Conservation (phyloP, 2,329 filamentous ascomycete species). For the Fusarium sp. region DNA sequence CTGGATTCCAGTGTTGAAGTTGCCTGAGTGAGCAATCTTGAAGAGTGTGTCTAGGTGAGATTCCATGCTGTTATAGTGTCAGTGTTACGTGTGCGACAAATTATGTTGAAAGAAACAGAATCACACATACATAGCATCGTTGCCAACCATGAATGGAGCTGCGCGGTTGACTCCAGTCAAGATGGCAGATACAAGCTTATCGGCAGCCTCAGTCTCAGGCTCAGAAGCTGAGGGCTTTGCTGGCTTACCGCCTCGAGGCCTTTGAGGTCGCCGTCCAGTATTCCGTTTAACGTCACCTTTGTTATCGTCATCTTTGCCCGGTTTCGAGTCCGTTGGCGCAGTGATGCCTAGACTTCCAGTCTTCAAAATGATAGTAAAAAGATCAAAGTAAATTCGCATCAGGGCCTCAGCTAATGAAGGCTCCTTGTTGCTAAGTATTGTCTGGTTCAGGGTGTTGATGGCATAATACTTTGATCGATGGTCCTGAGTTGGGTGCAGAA, state of each 20-base stretch:
- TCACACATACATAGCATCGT: conserved; percentile 71
- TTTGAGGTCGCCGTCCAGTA: conserved; percentile 37
- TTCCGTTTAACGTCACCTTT: conserved; percentile 7
- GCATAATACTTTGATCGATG: conserved; percentile 94
- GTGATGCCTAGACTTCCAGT: conserved; percentile 52
- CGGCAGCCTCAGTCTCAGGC: conserved; percentile 73
- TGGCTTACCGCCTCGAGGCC: conserved; percentile 38
- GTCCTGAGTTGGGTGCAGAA: conserved; percentile 88
- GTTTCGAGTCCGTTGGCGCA: conserved; percentile 58
- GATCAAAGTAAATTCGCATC: conserved; percentile 89
- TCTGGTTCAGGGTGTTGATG: conserved; percentile 96
- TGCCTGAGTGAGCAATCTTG: conserved; percentile 94
- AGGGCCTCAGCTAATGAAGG: conserved; percentile 82
- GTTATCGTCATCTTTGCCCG: conserved; percentile 46
- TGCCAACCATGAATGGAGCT: conserved; percentile 88
- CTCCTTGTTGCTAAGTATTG: conserved; percentile 87
- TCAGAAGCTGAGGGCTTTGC: conserved; percentile 49
- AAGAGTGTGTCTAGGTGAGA: conserved; percentile 94
- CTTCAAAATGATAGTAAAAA: conserved; percentile 87
- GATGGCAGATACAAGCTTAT: conserved; percentile 92
- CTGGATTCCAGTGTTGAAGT: conserved; percentile 98
- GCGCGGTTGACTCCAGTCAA: conserved; percentile 95
- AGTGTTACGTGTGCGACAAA: background rate
- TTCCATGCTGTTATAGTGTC: conserved; percentile 68
- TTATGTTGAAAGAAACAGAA: background rate